Evolutionary conservation across 495 filamentous ascomycete species (phyloP).

Genomic region (Penicillium roqueforti): DNA sequence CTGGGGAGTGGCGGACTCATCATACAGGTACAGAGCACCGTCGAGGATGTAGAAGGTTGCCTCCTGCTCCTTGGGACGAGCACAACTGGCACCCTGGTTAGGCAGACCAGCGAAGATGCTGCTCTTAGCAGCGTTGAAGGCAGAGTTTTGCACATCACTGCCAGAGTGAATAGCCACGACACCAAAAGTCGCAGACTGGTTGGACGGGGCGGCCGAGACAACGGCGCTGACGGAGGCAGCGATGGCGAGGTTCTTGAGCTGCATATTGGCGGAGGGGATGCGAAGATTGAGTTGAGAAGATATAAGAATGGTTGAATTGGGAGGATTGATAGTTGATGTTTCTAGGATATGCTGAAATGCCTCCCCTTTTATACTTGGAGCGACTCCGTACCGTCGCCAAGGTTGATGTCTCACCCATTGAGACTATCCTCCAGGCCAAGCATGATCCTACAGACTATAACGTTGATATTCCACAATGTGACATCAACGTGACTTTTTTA

Average conservation of each 20-base stretch:
- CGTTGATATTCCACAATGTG: not conserved
- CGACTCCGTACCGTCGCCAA: conserved; percentile 1
- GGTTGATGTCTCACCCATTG: conserved; percentile 2
- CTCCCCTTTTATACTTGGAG: not conserved
- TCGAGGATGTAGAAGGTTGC: conserved; percentile 50
- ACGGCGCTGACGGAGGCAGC: conserved; percentile 24
- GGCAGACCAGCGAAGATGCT: conserved; percentile 42
- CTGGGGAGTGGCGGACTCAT: conserved; percentile 36
- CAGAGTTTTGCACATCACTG: conserved; percentile 39
- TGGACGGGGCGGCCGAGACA: conserved; percentile 22
- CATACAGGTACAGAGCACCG: conserved; percentile 45
- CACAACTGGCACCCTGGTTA: conserved; percentile 44
- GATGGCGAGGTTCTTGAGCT: conserved; percentile 25
- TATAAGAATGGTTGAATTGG: not conserved
- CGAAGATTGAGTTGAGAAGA: not conserved
- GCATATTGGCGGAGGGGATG: conserved; percentile 19
- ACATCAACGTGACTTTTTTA: not conserved
- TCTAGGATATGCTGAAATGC: conserved; percentile 1
- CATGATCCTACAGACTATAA: not conserved
- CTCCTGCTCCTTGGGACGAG: conserved; percentile 25
- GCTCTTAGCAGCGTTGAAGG: conserved; percentile 39
- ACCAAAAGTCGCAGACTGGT: conserved; percentile 33
- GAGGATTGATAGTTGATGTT: not conserved
- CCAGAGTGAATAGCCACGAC: conserved; percentile 47
- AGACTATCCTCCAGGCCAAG: not conserved